A percentile compares a stretch with the other conserved stretches of the same genome.
Evolutionary conservation across 371 early-diverging fungal genomes (phyloP).

Genomic region (Phascolomyces articulosus): DNA sequence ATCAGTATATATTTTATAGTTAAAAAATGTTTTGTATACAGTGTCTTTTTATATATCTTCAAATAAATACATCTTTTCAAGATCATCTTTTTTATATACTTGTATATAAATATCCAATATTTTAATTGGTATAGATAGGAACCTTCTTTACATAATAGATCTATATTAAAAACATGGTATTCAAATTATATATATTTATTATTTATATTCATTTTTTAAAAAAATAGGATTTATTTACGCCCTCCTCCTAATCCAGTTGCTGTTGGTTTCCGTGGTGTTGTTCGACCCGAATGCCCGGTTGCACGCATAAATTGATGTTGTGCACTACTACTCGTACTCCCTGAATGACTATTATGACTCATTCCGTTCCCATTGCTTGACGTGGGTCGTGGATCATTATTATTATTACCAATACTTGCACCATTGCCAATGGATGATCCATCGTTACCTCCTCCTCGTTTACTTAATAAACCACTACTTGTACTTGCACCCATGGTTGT

Average conservation of each 20-base stretch:
- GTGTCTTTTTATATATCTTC: too few relatives aligned
- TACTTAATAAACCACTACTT: background rate
- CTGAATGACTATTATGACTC: background rate
- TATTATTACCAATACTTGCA: background rate
- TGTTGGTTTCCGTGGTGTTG: slow-evolving; percentile 10
- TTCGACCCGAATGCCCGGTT: background rate
- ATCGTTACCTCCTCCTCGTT: background rate
- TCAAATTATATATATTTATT: background rate
- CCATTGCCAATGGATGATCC: background rate
- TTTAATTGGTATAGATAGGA: too few relatives aligned
- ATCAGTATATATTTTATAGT: too few relatives aligned
- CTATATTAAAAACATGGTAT: background rate
- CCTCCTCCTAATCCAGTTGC: background rate
- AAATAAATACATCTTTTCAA: too few relatives aligned
- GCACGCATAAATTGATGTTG: slow-evolving; percentile 7
- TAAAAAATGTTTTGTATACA: too few relatives aligned
- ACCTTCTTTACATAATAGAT: too few relatives aligned
- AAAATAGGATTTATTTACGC: background rate
- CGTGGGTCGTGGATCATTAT: background rate
- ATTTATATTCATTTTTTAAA: background rate
- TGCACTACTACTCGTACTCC: slow-evolving; percentile 6
- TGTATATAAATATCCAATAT: too few relatives aligned
- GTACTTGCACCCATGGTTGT: background rate
- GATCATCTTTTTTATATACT: too few relatives aligned
- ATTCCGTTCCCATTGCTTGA: background rate